Base-by-base conservation (phyloP, 192 early-diverging fungal genomes). In the Polychytrium aggregatum region DNA sequence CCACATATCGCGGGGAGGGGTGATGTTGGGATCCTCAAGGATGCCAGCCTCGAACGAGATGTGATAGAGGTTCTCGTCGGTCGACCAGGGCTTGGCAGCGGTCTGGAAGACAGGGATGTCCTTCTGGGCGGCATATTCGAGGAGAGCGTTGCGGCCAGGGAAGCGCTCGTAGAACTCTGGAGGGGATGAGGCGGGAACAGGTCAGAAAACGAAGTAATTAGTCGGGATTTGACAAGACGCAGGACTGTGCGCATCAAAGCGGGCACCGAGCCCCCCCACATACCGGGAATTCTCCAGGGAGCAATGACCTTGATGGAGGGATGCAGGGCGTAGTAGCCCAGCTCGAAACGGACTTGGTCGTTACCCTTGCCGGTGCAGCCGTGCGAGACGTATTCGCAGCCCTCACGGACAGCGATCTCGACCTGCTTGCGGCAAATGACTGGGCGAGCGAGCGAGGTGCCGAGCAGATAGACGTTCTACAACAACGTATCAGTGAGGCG, bases 361-460 rank as follows among this genome's bases (percentile, higher is more conserved):
- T 99, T 98, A 45, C 96, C 93, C 72, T 98, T 98, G 49, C 96
- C 94, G 27, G 96, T 97, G 81, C 93, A 97, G 16, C 96, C 92
- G 70, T 98, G 96, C n/a, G 91, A 88, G 3, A 98, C 92, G 60
- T 72, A 90, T 29, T 90, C 80, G 73, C 96, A 98, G 40, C 85
- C 88, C 73, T 98, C 96, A 34, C 70, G 72, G 47, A 75, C 68
- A 22, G 96, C 96, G 49, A 98, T 89, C 50, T 90, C 85, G 44
- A 98, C 95, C 74, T 92, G 65, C 35, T 67, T 74, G 42, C 84
- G 78, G 41, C 88, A 86, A 72, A 98, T 98, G 53, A 97, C 81
- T 24, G 96, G 96, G 52, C 96, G 86, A 16, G 96, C 92, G 17
- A 98, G 80, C 3, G 92, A 93, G 28, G 93, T 98, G 59, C 96